Conservation (phyloP, 257 asterid genomes). For the Thymus quinquecostatus region DNA sequence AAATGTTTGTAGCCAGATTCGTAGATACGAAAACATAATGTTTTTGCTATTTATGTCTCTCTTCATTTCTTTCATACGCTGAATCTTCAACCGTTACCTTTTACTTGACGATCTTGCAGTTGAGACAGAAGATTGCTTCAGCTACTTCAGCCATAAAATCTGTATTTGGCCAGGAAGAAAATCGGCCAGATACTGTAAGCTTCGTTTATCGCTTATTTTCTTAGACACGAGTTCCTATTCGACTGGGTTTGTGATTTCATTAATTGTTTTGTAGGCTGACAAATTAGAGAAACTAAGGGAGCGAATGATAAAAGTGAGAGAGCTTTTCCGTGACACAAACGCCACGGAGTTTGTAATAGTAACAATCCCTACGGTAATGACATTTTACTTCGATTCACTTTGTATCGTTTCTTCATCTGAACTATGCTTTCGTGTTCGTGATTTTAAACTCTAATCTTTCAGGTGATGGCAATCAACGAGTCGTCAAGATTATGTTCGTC, state of each 20-base stretch:
- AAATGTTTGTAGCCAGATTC: background rate
- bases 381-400: slow-evolving; percentile 18
- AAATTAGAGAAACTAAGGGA: slow-evolving; percentile 88
- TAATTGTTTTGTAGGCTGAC: slow-evolving; percentile 58
- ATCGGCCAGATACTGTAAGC: slow-evolving; percentile 66
- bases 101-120: slow-evolving; percentile 50
- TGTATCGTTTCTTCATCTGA: slow-evolving; percentile 1
- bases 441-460: slow-evolving; percentile 12
- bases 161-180: slow-evolving; percentile 85
- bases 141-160: slow-evolving; percentile 98
- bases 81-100: background rate
- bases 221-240: slow-evolving; percentile 18
- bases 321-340: slow-evolving; percentile 84
- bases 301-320: slow-evolving; percentile 97
- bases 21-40: background rate
- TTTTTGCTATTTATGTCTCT: slow-evolving; percentile 4
- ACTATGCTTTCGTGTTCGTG: background rate
- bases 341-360: slow-evolving; percentile 92
- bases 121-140: slow-evolving; percentile 82
- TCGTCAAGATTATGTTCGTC: slow-evolving; percentile 94
- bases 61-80: background rate
- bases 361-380: slow-evolving; percentile 95
- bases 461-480: slow-evolving; percentile 99
- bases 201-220: slow-evolving; percentile 24
- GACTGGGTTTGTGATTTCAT: slow-evolving; percentile 29